A percentile compares a stretch with the other conserved stretches of the same genome.
Evolutionary conservation across 306 rosid species (phyloP).

Genomic region (Parietaria judaica): DNA sequence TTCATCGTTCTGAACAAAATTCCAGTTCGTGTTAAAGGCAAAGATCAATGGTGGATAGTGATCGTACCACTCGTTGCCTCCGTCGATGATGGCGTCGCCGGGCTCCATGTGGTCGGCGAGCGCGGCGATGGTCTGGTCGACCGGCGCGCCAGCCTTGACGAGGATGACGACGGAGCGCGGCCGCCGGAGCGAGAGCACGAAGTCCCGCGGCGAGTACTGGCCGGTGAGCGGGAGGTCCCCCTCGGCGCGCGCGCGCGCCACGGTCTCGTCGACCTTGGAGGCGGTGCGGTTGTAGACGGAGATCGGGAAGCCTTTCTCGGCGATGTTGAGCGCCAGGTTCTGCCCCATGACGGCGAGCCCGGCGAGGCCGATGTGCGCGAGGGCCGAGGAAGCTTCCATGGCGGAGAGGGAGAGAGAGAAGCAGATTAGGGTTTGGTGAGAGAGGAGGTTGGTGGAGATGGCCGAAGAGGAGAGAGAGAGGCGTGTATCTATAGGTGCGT

Average conservation of each 20-base stretch:
- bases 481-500: neutral
- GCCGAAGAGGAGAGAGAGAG: neutral
- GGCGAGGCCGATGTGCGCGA: conserved; percentile 84
- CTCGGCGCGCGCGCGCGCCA: conserved; percentile 59
- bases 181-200: conserved; percentile 68
- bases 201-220: conserved; percentile 68
- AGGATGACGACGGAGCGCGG: conserved; percentile 91
- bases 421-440: neutral
- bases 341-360: conserved; percentile 99
- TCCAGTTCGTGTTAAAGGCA: too few species aligned
- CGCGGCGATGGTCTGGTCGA: conserved; percentile 80
- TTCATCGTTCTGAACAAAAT: too few species aligned
- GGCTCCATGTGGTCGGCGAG: conserved; percentile 67
- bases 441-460: conserved; percentile 1
- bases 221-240: conserved; percentile 66
- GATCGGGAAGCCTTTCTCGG: conserved; percentile 92
- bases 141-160: conserved; percentile 89
- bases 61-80: conserved; percentile 83
- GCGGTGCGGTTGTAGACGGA: conserved; percentile 90
- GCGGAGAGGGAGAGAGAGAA: neutral
- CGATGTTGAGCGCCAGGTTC: conserved; percentile 89
- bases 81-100: conserved; percentile 79
- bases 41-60: too few species aligned
- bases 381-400: conserved; percentile 59
- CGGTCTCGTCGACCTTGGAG: conserved; percentile 83